phyloP scores from a whole-genome alignment of 2,329 filamentous ascomycete genomes.

The Drechslerella dactyloides region DNA sequence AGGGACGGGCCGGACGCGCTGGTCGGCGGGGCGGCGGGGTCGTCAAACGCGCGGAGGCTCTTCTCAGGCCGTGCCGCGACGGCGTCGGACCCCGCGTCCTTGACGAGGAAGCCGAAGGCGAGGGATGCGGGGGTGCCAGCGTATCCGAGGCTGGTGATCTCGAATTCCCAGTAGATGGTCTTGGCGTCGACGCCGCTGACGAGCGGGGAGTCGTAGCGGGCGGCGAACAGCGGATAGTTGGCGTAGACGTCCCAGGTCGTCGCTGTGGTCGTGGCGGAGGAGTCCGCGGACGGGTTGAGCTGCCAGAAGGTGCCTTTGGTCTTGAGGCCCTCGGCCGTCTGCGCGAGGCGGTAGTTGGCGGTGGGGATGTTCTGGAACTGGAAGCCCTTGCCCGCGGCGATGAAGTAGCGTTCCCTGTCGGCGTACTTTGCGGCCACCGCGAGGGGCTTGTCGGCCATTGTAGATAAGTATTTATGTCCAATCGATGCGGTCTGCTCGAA shows the following conservation, averaged over 20 bases:
- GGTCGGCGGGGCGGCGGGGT: slow-evolving; percentile 8
- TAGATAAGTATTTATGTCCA: too few species aligned
- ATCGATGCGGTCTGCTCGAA: too few species aligned
- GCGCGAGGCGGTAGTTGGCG: slow-evolving; percentile 36
- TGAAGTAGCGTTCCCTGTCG: slow-evolving; percentile 45
- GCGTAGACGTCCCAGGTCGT: slow-evolving; percentile 34
- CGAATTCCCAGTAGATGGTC: slow-evolving; percentile 49
- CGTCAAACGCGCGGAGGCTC: slow-evolving; percentile 26
- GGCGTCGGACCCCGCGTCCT: slow-evolving; percentile 25
- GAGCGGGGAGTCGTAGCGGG: slow-evolving; percentile 40
- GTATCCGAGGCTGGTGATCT: slow-evolving; percentile 39
- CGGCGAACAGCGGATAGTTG: slow-evolving; percentile 33
- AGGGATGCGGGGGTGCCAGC: slow-evolving; percentile 15
- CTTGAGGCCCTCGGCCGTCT: slow-evolving; percentile 42
- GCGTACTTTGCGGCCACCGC: slow-evolving; percentile 18
- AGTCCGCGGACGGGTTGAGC: slow-evolving; percentile 40
- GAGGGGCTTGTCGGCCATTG: slow-evolving; percentile 24
- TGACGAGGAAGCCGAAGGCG: slow-evolving; percentile 37
- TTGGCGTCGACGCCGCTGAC: slow-evolving; percentile 39
- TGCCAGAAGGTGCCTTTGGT: slow-evolving; percentile 49
- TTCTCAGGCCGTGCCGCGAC: slow-evolving; percentile 18
- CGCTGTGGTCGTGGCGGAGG: slow-evolving; percentile 23
- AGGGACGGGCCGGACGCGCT: slow-evolving; percentile 37
- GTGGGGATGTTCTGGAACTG: slow-evolving; percentile 37
- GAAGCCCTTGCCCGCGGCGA: slow-evolving; percentile 37